Base-by-base conservation (phyloP, 2,329 filamentous ascomycete genomes). In the Alternaria alternata region DNA sequence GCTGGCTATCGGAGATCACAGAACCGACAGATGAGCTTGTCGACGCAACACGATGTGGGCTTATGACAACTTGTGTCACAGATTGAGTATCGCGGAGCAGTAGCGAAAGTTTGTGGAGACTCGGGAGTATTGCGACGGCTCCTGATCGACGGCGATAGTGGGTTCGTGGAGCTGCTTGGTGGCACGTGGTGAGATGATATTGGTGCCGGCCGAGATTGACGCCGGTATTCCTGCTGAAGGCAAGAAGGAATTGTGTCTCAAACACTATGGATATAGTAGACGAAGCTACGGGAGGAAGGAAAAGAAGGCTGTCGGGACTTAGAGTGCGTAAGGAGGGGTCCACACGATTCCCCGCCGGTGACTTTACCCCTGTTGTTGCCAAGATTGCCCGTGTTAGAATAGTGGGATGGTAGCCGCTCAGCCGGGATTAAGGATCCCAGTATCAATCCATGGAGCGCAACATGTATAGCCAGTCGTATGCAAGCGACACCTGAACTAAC, bases 321-420 rank as follows among this genome's bases (percentile, higher is more conserved):
- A 51, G 4, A 49, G 44, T 46, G 44, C 46, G 46, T 36, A 38
- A 49, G 57, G 57, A 60, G 57, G 57, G 57, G 57, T 57, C 57
- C 57, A 60, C 53, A 57, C 53, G 41, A 52, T 57, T 42, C 57
- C 57, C 57, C 57, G 42, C 57, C 38, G 26, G 52, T 48, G 41
- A 48, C 22, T 44, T 39, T 22, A 56, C 53, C 57, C 57, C 34
- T 39, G 57, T 39, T 26, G 4, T 47, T 51, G 57, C 57, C 57
- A 59, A 59, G 57, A 32, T 11, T 34, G 39, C 39, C 20, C 12
- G 39, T 42, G 39, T 42, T 20, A 8, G 39, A 42, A 42, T 16
- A 30, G 43, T 47, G 43, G 43, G 43, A 32, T 18, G 43, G 34
- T 51, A 24, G 46, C 49, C 36, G 49, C 49, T 26, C 36, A 51